phyloP scores from a whole-genome alignment of 106 monocot genomes.

The Acorus calamus region DNA sequence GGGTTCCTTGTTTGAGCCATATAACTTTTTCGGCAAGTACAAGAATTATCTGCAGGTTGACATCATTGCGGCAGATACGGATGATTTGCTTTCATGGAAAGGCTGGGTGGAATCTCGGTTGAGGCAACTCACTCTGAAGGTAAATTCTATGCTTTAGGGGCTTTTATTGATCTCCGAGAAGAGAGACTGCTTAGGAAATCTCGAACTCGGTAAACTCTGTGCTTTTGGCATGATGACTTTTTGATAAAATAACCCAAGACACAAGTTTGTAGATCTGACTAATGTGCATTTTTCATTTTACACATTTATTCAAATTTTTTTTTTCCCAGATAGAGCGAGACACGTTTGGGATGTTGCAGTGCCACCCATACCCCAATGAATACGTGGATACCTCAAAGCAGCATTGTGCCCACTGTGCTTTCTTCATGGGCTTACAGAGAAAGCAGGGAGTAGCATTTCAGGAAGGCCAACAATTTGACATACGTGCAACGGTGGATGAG shows the following conservation, averaged over 20 bases:
- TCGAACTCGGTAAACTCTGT: neutral
- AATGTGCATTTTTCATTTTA: neutral
- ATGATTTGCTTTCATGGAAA: slow-evolving; percentile 83
- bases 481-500: slow-evolving; percentile 79
- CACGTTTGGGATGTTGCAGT: slow-evolving; percentile 56
- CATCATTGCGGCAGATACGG: slow-evolving; percentile 64
- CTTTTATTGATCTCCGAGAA: neutral
- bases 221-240: neutral
- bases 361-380: slow-evolving; percentile 68
- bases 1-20: slow-evolving; percentile 71
- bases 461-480: slow-evolving; percentile 77
- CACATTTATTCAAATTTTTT: slow-evolving; percentile 1
- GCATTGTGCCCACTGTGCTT: slow-evolving; percentile 47
- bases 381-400: slow-evolving; percentile 42
- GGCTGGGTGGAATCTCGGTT: slow-evolving; percentile 98
- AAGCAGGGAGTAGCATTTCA: slow-evolving; percentile 43
- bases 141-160: slow-evolving; percentile 15
- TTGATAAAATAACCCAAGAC: neutral
- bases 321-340: slow-evolving; percentile 85
- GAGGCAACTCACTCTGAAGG: slow-evolving; percentile 89
- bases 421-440: slow-evolving; percentile 71
- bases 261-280: neutral
- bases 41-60: slow-evolving; percentile 96
- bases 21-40: slow-evolving; percentile 79
- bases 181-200: neutral